A percentile compares a stretch with the other conserved stretches of the same genome.
phyloP scores from a whole-genome alignment of 2,329 filamentous ascomycete genomes.

The Pseudogymnoascus sp. region DNA sequence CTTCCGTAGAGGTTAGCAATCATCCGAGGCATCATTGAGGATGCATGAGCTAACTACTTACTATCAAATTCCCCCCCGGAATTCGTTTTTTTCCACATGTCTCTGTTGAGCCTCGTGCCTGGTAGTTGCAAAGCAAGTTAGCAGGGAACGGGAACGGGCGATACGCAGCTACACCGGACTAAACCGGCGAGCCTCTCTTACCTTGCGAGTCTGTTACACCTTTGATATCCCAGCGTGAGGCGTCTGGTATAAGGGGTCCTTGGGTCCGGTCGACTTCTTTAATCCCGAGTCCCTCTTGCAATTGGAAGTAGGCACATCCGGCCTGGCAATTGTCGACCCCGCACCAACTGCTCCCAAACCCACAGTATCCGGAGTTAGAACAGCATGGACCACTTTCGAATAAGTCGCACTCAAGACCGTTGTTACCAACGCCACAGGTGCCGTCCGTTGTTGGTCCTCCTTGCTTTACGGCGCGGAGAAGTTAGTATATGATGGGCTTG shows the following conservation, averaged over 20 bases:
- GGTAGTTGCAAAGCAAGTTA: background rate
- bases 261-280: background rate
- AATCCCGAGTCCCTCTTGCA: background rate
- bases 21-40: background rate
- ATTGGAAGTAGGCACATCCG: background rate
- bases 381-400: background rate
- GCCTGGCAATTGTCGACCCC: background rate
- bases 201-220: background rate
- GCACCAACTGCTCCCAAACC: background rate
- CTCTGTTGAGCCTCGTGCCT: background rate
- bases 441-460: background rate
- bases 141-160: background rate
- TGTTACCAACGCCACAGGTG: background rate
- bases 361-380: background rate
- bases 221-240: background rate
- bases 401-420: background rate
- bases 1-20: background rate
- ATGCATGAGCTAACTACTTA: background rate
- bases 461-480: background rate
- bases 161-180: background rate
- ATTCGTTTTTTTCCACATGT: background rate
- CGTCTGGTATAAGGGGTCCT: background rate
- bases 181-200: background rate
- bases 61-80: background rate
- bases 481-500: background rate